These are phyloP conservation scores for Verbascum thapsus DNA, from an alignment of 257 asterid genomes.

Conservation along the genomic window DNA sequence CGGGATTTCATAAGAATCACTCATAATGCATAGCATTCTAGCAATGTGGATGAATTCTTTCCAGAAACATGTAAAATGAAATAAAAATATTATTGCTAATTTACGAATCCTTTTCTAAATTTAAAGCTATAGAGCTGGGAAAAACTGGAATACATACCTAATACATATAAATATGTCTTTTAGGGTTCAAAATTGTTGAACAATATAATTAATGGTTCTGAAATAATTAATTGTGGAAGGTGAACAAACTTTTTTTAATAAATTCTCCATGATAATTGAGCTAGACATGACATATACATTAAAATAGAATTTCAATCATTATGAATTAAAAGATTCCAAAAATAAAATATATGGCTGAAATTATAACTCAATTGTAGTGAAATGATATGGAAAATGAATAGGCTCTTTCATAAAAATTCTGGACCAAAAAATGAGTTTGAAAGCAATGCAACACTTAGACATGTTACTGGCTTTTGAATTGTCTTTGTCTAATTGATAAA, in stretches of 20 bases:
- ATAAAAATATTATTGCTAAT: slow-evolving; percentile 12
- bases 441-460: slow-evolving; percentile 23
- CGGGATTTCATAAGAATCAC: too few species aligned
- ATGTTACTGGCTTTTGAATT: slow-evolving; percentile 25
- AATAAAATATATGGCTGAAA: slow-evolving; percentile 16
- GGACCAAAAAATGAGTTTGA: slow-evolving; percentile 25
- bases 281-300: too few species aligned
- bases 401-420: slow-evolving; percentile 4
- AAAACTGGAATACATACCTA: background rate
- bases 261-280: too few species aligned
- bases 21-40: slow-evolving; percentile 19
- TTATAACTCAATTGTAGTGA: slow-evolving; percentile 18
- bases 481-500: slow-evolving; percentile 33
- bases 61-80: slow-evolving; percentile 15
- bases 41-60: slow-evolving; percentile 35
- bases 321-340: background rate
- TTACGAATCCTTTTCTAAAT: slow-evolving; percentile 8
- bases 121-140: slow-evolving; percentile 18
- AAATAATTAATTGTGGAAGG: too few species aligned
- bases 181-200: too few species aligned
- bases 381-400: slow-evolving; percentile 13
- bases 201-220: too few species aligned
- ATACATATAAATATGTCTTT: too few species aligned
- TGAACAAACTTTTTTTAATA: too few species aligned
- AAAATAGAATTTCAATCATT: background rate